phyloP scores from a whole-genome alignment of 202 grass and related monocot species.

The Schoenoplectus triqueter region DNA sequence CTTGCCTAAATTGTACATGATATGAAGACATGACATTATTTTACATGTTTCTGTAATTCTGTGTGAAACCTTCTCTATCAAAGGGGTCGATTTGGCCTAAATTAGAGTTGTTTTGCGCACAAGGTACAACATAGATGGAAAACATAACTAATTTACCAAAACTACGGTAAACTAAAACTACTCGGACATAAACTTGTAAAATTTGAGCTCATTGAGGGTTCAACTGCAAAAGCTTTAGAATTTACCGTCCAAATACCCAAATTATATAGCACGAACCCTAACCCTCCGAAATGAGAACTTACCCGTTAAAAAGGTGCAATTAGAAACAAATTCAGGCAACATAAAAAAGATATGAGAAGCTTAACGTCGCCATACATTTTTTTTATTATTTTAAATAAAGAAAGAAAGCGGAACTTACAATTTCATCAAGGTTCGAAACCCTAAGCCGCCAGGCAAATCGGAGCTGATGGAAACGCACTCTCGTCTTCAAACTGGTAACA shows the following conservation, averaged over 20 bases:
- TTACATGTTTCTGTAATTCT: neutral
- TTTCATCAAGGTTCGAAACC: slow-evolving; percentile 12
- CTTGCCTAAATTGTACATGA: neutral
- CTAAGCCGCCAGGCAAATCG: slow-evolving; percentile 25
- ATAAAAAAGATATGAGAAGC: neutral
- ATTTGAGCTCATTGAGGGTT: neutral
- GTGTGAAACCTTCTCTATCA: neutral
- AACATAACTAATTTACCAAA: neutral
- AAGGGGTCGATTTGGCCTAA: neutral
- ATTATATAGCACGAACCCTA: slow-evolving; percentile 28
- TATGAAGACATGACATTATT: too few species aligned
- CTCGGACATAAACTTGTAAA: neutral
- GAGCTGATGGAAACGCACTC: neutral
- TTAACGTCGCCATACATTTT: neutral
- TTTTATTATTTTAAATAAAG: too few species aligned
- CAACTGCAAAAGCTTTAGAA: neutral
- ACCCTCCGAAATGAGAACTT: neutral
- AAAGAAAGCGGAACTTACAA: neutral
- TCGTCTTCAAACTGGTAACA: neutral
- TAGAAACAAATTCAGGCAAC: neutral
- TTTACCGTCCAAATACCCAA: neutral
- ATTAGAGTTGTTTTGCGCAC: neutral
- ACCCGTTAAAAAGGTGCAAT: too few species aligned
- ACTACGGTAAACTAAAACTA: neutral
- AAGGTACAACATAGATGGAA: neutral